Evolutionary conservation across 176 grass and related monocot genomes (phyloP), one percentile per base, ranked within the genome.

Genomic region (Carex kokanica): DNA sequence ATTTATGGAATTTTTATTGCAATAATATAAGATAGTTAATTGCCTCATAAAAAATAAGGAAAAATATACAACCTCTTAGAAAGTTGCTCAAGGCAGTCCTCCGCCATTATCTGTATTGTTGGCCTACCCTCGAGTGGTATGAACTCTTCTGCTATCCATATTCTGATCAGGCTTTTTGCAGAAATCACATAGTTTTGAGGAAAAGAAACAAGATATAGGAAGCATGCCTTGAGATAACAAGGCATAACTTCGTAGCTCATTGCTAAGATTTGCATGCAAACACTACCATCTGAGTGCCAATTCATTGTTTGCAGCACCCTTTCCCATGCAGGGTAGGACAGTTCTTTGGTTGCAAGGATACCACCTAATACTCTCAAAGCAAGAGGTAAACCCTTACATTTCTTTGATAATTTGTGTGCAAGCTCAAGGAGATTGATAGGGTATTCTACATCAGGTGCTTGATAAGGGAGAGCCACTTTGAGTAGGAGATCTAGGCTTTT

Each of bases 321-420:
- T 49, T 73, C 5, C 68, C 68, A 73, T 2, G 4, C 2, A 68
- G 9, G 25, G 6, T 25, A 25, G 0, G 36, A 17, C 0, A 3
- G 15, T 18, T 40, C n/a, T 41, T n/a, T 73, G 5, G 68, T 40
- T 43, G 8, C 10, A 41, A 73, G n/a, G 6, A 38, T 32, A 47
- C 68, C 68, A 43, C 68, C 68, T 41, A 73, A 9, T 47, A 73
- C 68, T 41, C 23, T 14, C 41, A 73, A 73, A 41, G 68, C 68
- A 0, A 73, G 31, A 41, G 68, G 68, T 41, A 73, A 73, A 7
- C 68, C 68, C 2, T 40, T 41, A 73, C 68, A 73, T 73, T 20
- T 73, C 9, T 49, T 73, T 1, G 31, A 73, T 32, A 40, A 7
- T 40, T 10, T 9, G 9, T n/a, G 16, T n/a, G 58, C 72, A 5